Conservation (phyloP, 768 basidiomycete genomes). For the Naematelia aurantialba region DNA sequence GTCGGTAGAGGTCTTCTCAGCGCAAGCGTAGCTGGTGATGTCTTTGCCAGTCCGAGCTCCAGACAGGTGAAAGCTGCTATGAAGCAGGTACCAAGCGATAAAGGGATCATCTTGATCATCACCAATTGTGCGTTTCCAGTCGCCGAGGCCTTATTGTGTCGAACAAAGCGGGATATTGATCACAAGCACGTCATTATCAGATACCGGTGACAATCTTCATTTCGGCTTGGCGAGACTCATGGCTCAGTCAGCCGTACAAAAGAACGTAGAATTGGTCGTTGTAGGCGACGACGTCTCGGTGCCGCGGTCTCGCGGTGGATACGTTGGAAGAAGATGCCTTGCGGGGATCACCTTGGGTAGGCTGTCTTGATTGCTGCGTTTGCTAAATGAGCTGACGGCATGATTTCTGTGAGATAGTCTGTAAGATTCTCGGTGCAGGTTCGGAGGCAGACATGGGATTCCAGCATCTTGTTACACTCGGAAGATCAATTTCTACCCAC, state of each 20-base stretch:
- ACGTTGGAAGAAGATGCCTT: slow-evolving; percentile 67
- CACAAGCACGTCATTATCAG: background rate
- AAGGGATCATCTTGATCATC: slow-evolving; percentile 30
- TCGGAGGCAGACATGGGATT: slow-evolving; percentile 66
- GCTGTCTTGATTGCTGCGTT: background rate
- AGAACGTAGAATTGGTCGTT: slow-evolving; percentile 65
- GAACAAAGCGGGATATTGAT: background rate
- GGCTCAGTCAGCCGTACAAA: slow-evolving; percentile 64
- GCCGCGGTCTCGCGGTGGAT: slow-evolving; percentile 68
- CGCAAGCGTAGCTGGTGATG: slow-evolving; percentile 32
- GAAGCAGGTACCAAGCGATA: slow-evolving; percentile 24
- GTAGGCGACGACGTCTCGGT: slow-evolving; percentile 88
- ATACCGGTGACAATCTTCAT: slow-evolving; percentile 71
- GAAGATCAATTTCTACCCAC: slow-evolving; percentile 61
- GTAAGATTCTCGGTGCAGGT: slow-evolving; percentile 85
- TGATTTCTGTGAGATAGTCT: slow-evolving; percentile 53
- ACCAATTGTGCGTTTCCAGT: slow-evolving; percentile 23
- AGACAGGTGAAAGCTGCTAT: slow-evolving; percentile 29
- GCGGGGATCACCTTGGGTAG: slow-evolving; percentile 33
- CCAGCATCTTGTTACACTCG: slow-evolving; percentile 63
- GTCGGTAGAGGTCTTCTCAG: slow-evolving; percentile 28
- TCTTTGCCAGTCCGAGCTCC: slow-evolving; percentile 34
- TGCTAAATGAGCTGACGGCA: too few species aligned
- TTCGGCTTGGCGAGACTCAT: slow-evolving; percentile 85
- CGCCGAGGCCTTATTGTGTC: background rate